Evolutionary conservation across 2,329 filamentous ascomycete species (phyloP), one percentile per base, ranked within the genome.

Genomic region (Arthrobotrys conoides): DNA sequence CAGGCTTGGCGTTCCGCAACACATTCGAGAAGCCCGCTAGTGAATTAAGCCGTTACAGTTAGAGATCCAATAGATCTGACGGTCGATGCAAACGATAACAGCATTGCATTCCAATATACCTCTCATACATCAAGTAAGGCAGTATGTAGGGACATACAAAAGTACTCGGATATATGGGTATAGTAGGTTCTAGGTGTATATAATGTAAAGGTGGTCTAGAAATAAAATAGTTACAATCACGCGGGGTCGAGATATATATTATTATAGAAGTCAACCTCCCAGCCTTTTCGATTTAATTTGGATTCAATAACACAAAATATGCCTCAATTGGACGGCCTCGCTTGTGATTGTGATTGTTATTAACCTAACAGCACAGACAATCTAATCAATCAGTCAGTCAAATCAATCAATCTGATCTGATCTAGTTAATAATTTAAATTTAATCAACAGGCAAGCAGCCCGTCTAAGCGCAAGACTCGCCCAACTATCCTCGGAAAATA

Each of bases 1-100:
- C 49, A 20, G 59, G 24, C 70, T 73, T 73, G 70, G 70, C 70
- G 48, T 49, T 61, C 48, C 41, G 46, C 71, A 75, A 75, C 71
- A 75, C 71, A 75, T 64, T 68, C 61, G 61, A 51, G 53, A 59
- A 59, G 53, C 30, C 9, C 6, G 33, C 33, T 36, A 36, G 9
- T 8, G 5, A 36, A 10, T 12, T 36, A 36, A 36, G 33, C 33
- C 9, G 33, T 36, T 36, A 10, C 53, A 2, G 38, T 38, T 38
- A 38, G 9, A 38, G 36, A 41, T 41, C 38, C 38, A 12, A n/a
- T n/a, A n/a, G n/a, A n/a, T n/a, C n/a, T n/a, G n/a, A n/a, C n/a
- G n/a, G n/a, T n/a, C n/a, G 27, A 30, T 30, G 27, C 9, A 8
- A 8, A 36, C 9, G 33, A 36, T 36, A 36, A 36, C 33, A 36